Conservation (phyloP, 1,284 basidiomycete species). For the Tetrapyrgos nigripes region DNA sequence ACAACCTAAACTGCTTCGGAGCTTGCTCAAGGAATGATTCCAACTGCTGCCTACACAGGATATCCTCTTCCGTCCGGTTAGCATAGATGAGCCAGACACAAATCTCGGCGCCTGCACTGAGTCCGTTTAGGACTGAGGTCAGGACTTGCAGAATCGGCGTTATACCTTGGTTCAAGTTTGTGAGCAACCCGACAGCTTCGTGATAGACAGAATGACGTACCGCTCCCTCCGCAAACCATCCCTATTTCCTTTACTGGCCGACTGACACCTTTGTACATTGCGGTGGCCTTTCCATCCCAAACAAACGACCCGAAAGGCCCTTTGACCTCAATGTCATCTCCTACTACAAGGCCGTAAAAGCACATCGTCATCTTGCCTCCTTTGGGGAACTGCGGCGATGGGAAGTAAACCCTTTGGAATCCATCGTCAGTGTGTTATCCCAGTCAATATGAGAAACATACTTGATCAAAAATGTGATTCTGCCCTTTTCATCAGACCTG, state of each 20-base stretch:
- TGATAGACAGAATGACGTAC: constrained; percentile 26
- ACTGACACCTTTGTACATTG: constrained; percentile 45
- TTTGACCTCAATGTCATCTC: constrained; percentile 64
- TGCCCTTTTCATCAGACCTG: constrained; percentile 47
- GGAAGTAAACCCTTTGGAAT: constrained; percentile 52
- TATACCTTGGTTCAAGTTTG: constrained; percentile 43
- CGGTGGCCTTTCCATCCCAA: constrained; percentile 53
- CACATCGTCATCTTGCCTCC: constrained; percentile 68
- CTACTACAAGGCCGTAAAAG: constrained; percentile 55
- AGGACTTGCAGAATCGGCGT: constrained; percentile 67
- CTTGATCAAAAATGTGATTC: constrained; percentile 66
- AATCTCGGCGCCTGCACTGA: constrained; percentile 38
- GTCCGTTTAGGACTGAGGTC: constrained; percentile 52
- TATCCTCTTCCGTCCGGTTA: constrained; percentile 59
- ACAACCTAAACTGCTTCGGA: constrained; percentile 47
- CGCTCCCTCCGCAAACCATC: constrained; percentile 67
- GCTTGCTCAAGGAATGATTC: constrained; percentile 47
- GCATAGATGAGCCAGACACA: constrained; percentile 60
- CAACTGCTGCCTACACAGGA: constrained; percentile 59
- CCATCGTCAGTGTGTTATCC: background rate
- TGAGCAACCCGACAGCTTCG: background rate
- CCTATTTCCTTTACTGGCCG: constrained; percentile 52
- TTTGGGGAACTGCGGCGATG: constrained; percentile 37
- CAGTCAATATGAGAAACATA: constrained; percentile 19
- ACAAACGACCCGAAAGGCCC: constrained; percentile 69